A percentile compares a stretch with the other conserved stretches of the same genome.
Conservation (phyloP, 495 filamentous ascomycete species). For the Sabuloglossum arenarium region DNA sequence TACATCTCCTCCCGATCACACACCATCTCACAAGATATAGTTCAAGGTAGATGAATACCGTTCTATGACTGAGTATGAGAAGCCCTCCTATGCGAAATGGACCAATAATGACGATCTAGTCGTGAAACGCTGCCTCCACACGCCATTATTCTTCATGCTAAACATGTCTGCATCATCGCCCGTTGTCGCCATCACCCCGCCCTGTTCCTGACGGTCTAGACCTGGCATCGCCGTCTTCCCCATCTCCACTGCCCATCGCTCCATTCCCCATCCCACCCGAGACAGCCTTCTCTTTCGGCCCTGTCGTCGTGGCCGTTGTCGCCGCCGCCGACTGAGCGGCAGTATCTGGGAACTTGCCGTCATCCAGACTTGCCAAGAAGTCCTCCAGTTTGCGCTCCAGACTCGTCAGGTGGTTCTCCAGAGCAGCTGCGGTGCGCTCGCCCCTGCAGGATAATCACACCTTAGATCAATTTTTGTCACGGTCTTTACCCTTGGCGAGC, state of each 20-base stretch:
- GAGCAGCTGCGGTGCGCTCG: slow-evolving; percentile 28
- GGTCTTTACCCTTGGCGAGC: background rate
- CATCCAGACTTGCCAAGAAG: slow-evolving; percentile 24
- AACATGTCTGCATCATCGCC: background rate
- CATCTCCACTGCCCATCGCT: background rate
- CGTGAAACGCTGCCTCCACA: no score
- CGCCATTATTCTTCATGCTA: background rate
- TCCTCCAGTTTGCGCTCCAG: slow-evolving; percentile 33
- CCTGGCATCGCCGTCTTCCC: no score
- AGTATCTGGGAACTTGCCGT: background rate
- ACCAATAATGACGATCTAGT: no score
- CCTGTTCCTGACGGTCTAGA: no score
- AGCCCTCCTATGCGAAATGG: no score
- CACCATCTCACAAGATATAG: no score
- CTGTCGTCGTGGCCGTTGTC: background rate
- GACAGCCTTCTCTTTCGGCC: background rate
- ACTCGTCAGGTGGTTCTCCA: slow-evolving; percentile 30
- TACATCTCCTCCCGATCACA: no score
- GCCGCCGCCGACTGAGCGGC: background rate
- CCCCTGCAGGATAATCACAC: slow-evolving; percentile 18
- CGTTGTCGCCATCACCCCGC: background rate
- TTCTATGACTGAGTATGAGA: no score
- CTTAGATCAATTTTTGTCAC: background rate
- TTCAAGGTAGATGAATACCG: no score
- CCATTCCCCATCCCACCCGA: background rate